These are phyloP conservation scores for Artemisia argyi DNA, from an alignment of 129 eudicot species.

Conservation along the genomic window DNA sequence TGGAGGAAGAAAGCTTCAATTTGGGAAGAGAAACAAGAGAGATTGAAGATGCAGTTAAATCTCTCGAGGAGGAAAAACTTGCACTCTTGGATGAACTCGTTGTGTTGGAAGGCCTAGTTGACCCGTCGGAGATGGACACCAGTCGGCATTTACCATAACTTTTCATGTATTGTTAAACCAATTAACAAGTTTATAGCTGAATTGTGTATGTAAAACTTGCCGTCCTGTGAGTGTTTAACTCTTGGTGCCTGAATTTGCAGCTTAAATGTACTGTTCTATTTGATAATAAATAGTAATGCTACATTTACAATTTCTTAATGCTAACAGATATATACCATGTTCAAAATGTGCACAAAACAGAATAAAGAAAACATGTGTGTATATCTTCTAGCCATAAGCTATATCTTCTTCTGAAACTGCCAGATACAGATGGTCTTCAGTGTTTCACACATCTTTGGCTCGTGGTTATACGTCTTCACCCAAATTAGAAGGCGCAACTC, in stretches of 20 bases:
- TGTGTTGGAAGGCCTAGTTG: constrained; percentile 86
- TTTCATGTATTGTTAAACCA: neutral
- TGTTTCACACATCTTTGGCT: constrained; percentile 14
- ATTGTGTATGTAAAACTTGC: constrained; percentile 18
- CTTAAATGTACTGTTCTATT: constrained; percentile 15
- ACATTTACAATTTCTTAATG: constrained; percentile 28
- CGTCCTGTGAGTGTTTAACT: constrained; percentile 13
- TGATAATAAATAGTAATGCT: constrained; percentile 14
- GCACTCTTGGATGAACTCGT: constrained; percentile 82
- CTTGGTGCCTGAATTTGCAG: constrained; percentile 16
- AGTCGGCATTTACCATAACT: constrained; percentile 35
- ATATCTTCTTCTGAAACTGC: constrained; percentile 17
- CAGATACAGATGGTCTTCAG: constrained; percentile 2
- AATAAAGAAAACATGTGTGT: constrained; percentile 29
- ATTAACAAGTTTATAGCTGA: constrained; percentile 19
- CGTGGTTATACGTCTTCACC: constrained; percentile 38
- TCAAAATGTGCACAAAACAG: constrained; percentile 30
- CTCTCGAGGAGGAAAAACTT: constrained; percentile 81
- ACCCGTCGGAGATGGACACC: constrained; percentile 59
- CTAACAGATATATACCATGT: constrained; percentile 26
- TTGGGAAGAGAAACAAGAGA: constrained; percentile 65
- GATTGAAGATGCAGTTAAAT: constrained; percentile 60
- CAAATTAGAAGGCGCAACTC: constrained; percentile 37
- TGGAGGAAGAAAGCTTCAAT: constrained; percentile 83
- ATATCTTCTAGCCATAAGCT: constrained; percentile 32